These are phyloP conservation scores for Fragaria ananassa DNA, from an alignment of 306 rosid species.

Conservation along the genomic window DNA sequence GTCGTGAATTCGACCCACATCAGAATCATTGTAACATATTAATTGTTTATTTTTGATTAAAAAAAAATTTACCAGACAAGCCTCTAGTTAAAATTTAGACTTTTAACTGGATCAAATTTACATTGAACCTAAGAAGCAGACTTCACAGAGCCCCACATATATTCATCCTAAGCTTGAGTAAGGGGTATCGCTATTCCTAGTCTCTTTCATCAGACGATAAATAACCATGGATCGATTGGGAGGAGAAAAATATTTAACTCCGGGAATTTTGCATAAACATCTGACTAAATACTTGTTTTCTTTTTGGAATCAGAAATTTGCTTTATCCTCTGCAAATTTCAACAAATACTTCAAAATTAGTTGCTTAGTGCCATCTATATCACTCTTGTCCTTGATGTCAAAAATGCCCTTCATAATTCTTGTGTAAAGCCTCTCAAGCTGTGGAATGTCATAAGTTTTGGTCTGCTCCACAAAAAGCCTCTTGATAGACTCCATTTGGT, in stretches of 20 bases:
- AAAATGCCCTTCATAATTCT: constrained; percentile 84
- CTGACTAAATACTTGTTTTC: neutral
- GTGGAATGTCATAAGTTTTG: constrained; percentile 60
- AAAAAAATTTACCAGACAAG: no score
- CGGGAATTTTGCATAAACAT: neutral
- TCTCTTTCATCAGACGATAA: no score
- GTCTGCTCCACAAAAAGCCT: constrained; percentile 52
- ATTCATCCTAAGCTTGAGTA: no score
- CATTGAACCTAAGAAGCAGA: no score
- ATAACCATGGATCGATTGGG: no score
- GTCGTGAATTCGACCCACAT: no score
- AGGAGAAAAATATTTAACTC: neutral
- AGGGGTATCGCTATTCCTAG: no score
- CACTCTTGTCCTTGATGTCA: constrained; percentile 46
- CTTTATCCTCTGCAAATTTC: constrained; percentile 66
- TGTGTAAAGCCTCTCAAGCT: constrained; percentile 84
- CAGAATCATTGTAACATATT: no score
- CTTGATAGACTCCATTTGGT: constrained; percentile 57
- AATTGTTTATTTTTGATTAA: no score
- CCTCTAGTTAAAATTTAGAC: no score
- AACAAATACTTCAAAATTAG: constrained; percentile 61
- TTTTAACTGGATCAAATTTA: no score
- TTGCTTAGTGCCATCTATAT: constrained; percentile 46
- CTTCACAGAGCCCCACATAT: no score
- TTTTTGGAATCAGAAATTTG: constrained; percentile 54